Base-by-base conservation (phyloP, 371 early-diverging fungal species). In the Actinomucor elegans region DNA sequence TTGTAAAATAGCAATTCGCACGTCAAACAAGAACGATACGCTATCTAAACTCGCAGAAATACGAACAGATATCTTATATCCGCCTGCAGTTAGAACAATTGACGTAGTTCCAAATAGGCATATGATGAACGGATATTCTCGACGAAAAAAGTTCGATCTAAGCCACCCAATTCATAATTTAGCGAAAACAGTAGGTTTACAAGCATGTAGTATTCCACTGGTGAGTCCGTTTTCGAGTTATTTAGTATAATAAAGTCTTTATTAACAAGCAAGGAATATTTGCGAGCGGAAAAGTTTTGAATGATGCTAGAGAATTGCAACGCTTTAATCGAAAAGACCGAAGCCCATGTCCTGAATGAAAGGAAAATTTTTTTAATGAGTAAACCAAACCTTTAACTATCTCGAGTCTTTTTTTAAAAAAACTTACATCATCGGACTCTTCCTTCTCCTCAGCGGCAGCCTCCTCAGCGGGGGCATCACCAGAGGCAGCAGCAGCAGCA, bases 361-460 rank as follows among this genome's bases (percentile, higher is more conserved):
- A 20, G 41, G 20, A 9, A 31, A 36, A 48, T 40, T 10, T 27
- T 18, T 27, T 40, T 18, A 24, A 27, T 43, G 14, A 28, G 14
- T 26, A 27, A 43, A 40, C 28, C 0, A 20, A 20, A 11, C 3
- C 51, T 14, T 33, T 18, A 6, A 31, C 31, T 14, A 27, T 18
- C 9, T 27, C 23, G 14, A 31, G 10, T 20, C 26, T 15, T 27
- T 21, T n/a, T 3, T 9, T 38, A 10, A 35, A 37, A 27, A 5
- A 41, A 66, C 66, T 66, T 66, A 66, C 93, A 31, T 91, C 93
- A 69, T 92, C 94, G 48, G 93, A 91, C 79, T 93, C 92, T 73
- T 92, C 94, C 80, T 86, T 85, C 69, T 72, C 71, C 58, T 75
- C 70, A 45, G 62, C 74, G 55, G 72, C 72, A 33, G 57, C 78